Evolutionary conservation across 1,284 basidiomycete species (phyloP).

Genomic region (Pseudozyma sp.): DNA sequence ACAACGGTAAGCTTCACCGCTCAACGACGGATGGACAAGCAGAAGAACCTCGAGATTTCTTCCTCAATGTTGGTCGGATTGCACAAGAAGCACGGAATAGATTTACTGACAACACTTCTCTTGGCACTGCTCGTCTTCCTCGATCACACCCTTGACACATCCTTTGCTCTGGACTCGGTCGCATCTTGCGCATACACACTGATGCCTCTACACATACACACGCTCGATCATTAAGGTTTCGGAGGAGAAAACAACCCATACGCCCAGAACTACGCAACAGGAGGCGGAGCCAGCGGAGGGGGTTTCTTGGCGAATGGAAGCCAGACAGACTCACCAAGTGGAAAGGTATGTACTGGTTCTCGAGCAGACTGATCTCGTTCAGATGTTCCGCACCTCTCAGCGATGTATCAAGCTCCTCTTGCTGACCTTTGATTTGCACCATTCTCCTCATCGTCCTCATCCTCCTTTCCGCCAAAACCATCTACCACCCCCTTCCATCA

Average conservation of each 20-base stretch:
- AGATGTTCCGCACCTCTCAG: neutral
- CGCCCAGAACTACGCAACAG: slow-evolving; percentile 56
- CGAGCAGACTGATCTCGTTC: neutral
- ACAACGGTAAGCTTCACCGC: slow-evolving; percentile 36
- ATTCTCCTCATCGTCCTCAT: neutral
- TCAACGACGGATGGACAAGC: too few species aligned
- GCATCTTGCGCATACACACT: too few species aligned
- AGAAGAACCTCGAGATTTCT: too few species aligned
- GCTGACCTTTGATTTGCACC: too few species aligned
- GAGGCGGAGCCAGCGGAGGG: slow-evolving; percentile 53
- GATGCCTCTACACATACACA: too few species aligned
- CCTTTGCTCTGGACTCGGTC: neutral
- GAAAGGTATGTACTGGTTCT: slow-evolving; percentile 31
- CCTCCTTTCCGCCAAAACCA: neutral
- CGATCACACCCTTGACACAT: neutral
- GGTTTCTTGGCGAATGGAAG: slow-evolving; percentile 52
- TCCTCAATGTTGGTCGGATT: too few species aligned
- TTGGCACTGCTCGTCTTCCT: neutral
- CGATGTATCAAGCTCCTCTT: neutral
- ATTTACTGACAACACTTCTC: neutral
- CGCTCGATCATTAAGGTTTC: slow-evolving; percentile 11
- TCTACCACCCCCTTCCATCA: neutral
- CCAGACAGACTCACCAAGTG: slow-evolving; percentile 49
- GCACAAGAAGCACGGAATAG: too few species aligned
- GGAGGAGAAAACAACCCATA: slow-evolving; percentile 52